Conservation (phyloP, 2,329 filamentous ascomycete genomes). For the Xylariaceae sp. region DNA sequence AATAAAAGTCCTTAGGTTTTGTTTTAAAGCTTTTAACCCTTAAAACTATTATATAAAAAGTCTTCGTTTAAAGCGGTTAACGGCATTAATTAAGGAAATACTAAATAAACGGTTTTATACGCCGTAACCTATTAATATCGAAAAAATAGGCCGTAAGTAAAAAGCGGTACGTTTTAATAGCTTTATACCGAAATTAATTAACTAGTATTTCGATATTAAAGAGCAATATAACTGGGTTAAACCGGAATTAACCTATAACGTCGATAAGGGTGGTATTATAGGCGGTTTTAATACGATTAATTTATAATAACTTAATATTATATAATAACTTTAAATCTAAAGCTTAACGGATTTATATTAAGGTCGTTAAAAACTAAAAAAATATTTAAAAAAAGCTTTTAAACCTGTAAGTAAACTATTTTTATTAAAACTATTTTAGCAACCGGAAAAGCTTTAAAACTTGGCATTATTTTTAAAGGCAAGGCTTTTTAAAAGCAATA, state of each 20-base stretch:
- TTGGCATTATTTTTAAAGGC: not conserved
- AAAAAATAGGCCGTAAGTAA: not conserved
- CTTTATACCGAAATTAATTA: not conserved
- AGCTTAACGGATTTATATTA: not conserved
- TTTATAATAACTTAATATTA: not conserved
- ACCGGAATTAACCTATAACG: not conserved
- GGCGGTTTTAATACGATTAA: not conserved
- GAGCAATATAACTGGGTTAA: not conserved
- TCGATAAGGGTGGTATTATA: not conserved
- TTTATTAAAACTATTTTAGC: not conserved
- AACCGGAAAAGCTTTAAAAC: not conserved
- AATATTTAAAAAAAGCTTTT: not conserved
- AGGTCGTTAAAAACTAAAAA: not conserved
- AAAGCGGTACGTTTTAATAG: not conserved
- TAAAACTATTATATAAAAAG: not conserved
- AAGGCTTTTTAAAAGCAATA: not conserved
- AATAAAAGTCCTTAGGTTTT: not conserved
- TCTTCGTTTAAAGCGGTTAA: not conserved
- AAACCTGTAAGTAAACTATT: not conserved
- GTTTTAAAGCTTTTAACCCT: not conserved
- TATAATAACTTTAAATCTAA: not conserved
- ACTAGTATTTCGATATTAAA: conserved; percentile 1
- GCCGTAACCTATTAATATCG: not conserved
- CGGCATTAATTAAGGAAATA: not conserved
- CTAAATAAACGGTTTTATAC: not conserved